Base-by-base conservation (phyloP, 331 rosid species). In the Cydonia oblonga region DNA sequence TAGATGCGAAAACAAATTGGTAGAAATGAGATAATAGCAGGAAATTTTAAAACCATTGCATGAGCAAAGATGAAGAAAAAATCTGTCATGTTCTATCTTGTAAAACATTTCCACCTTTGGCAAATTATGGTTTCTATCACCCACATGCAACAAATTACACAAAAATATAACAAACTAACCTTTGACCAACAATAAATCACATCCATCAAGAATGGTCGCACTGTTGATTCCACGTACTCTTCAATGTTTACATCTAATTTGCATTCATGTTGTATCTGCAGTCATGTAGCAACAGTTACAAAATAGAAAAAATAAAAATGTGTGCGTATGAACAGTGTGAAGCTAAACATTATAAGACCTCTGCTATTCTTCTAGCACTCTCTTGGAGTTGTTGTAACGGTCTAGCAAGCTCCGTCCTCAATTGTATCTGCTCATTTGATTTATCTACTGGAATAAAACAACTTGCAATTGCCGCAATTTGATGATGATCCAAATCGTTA, bases 321-420 rank as follows among this genome's bases (percentile, higher is more conserved):
- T n/a, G 22, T 44, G 32, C 16, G 16, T n/a, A 32, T 53, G 46
- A 18, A 44, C 6, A 68, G 66, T 38, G 54, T 6, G 29, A 46
- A 26, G 72, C 18, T 63, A 68, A 70, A 75, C 66, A 32, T 66
- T 66, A 67, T 56, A 66, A 69, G 35, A 93, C 97, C 97, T 93
- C 98, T 33, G 97, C 98, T 67, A 93, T 91, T 84, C 89, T 89
- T 81, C 97, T 89, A 49, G 97, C 98, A 83, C 92, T 93, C 76
- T 89, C 96, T 84, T 91, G 96, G 78, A 93, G 98, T 84, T 93
- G 98, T 59, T 91, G 98, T 52, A 93, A 84, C 38, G 98, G 98
- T 75, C 89, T 87, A 2, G 92, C 92, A 76, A 93, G 97, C 82
- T 93, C 98, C 23, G 91, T 83, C 76, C 98, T 86, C 77, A 93